phyloP scores from a whole-genome alignment of 257 asterid species.

The Solanum chiquidenum region DNA sequence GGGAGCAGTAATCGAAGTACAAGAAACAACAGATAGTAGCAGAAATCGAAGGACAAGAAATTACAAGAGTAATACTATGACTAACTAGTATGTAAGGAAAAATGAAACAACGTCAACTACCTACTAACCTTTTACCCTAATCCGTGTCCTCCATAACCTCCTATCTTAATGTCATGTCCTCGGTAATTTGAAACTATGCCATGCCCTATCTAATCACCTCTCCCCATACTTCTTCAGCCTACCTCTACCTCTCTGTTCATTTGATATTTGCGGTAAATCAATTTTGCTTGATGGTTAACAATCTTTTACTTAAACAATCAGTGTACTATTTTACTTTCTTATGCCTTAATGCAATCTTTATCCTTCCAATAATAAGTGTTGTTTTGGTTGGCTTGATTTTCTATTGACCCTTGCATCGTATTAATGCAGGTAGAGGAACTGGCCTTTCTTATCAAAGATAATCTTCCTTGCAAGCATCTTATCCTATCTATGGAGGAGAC shows the following conservation, averaged over 20 bases:
- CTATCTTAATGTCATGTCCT: not conserved
- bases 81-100: not conserved
- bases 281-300: not conserved
- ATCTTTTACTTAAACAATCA: not conserved
- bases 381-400: not conserved
- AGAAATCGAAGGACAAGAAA: not conserved
- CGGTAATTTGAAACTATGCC: not conserved
- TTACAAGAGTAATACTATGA: not conserved
- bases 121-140: not conserved
- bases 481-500: conserved; percentile 71
- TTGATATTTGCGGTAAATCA: not conserved
- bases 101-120: not conserved
- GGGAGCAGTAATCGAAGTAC: not conserved
- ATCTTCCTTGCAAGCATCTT: conserved; percentile 81
- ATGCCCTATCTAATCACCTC: not conserved
- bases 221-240: not conserved
- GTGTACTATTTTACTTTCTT: not conserved
- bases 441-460: conserved; percentile 75
- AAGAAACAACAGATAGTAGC: not conserved
- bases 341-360: not conserved
- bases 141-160: not conserved
- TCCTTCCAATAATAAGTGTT: not conserved
- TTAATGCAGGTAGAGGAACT: conserved; percentile 74
- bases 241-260: not conserved
- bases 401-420: not conserved